These are phyloP conservation scores for Dioscorea cayenensis DNA, from an alignment of 116 monocot species.

Conservation along the genomic window DNA sequence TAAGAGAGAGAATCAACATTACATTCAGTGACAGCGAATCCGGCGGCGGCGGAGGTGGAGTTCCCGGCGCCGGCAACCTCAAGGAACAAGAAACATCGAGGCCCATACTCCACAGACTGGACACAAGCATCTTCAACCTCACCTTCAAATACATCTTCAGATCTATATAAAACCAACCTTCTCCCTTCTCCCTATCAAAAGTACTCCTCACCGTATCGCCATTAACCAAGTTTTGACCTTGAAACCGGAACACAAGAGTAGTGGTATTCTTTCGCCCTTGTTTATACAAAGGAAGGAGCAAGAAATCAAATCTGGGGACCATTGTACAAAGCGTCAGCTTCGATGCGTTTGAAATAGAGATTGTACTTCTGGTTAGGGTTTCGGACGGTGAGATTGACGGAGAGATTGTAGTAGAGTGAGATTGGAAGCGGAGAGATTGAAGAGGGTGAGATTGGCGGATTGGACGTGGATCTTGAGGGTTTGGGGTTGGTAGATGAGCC, in stretches of 20 bases:
- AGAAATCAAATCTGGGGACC: background rate
- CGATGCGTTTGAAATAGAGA: background rate
- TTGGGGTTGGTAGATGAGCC: background rate
- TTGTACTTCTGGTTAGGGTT: background rate
- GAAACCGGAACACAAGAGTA: background rate
- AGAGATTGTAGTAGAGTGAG: conserved; percentile 2
- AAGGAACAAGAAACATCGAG: conserved; percentile 20
- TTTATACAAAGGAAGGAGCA: background rate
- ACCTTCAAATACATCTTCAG: conserved; percentile 21
- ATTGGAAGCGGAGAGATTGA: background rate
- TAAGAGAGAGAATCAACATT: conserved; percentile 12
- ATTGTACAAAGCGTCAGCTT: background rate
- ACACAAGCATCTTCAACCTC: conserved; percentile 37
- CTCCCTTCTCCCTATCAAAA: conserved; percentile 6
- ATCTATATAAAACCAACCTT: conserved; percentile 20
- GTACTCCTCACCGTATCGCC: background rate
- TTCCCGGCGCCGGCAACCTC: conserved; percentile 20
- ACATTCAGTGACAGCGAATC: conserved; percentile 29
- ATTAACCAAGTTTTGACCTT: background rate
- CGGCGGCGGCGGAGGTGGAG: background rate
- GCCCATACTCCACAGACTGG: conserved; percentile 30
- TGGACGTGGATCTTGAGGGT: background rate
- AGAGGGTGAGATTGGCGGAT: background rate
- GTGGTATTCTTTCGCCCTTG: background rate
- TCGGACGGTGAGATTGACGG: background rate